Percentiles rank a stretch among this genome's conserved stretches.
phyloP scores from a whole-genome alignment of 1,139 yeast species.

The Nakaseomyces bracarensis region DNA sequence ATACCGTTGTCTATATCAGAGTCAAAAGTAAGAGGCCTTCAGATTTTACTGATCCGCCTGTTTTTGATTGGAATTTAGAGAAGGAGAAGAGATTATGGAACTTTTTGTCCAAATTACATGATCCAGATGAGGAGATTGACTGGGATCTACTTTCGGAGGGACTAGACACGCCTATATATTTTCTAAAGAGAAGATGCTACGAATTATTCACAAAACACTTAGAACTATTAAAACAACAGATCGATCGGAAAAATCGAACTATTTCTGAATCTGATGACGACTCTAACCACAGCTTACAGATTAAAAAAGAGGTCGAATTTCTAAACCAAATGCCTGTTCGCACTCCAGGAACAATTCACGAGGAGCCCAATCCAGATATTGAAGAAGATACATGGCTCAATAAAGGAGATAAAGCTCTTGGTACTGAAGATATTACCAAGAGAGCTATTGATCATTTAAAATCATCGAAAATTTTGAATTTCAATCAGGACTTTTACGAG shows the following conservation, averaged over 20 bases:
- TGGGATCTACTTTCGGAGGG: conserved; percentile 31
- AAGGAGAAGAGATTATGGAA: conserved; percentile 39
- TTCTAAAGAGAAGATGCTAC: conserved; percentile 26
- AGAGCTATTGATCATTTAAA: conserved; percentile 21
- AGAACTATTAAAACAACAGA: conserved; percentile 21
- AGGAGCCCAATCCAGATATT: not conserved
- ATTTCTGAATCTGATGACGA: conserved; percentile 1
- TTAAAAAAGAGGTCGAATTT: conserved; percentile 1
- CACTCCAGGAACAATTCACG: conserved; percentile 1
- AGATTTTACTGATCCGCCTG: conserved; percentile 36
- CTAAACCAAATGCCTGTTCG: conserved; percentile 2
- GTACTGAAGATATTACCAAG: conserved; percentile 11
- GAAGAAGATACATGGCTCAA: not conserved
- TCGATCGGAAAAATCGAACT: conserved; percentile 16
- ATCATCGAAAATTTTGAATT: conserved; percentile 22
- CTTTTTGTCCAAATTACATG: conserved; percentile 32
- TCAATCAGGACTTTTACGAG: conserved; percentile 10
- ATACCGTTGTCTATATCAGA: conserved; percentile 28
- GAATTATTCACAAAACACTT: conserved; percentile 26
- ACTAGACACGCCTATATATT: conserved; percentile 25
- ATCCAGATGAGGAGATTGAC: conserved; percentile 33
- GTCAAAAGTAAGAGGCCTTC: conserved; percentile 35
- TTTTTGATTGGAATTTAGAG: conserved; percentile 36
- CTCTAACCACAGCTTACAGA: not conserved
- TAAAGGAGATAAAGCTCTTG: conserved; percentile 1